These are phyloP conservation scores for Saccharomycopsis crataegensis DNA, from an alignment of 1,139 yeast species.

Conservation along the genomic window DNA sequence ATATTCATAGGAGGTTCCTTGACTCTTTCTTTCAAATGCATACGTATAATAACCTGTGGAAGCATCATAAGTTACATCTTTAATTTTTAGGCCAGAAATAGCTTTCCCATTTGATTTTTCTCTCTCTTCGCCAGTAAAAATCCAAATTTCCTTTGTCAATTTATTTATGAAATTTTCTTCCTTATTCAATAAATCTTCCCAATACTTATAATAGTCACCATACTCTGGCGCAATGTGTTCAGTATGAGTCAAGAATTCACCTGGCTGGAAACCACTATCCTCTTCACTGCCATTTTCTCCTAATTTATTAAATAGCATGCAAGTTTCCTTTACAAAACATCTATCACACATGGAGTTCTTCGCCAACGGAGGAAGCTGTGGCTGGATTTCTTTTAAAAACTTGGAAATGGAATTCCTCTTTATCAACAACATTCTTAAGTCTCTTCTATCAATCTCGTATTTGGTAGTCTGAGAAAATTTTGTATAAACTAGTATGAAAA, in stretches of 20 bases:
- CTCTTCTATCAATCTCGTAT: slow-evolving; percentile 44
- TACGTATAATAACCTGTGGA: slow-evolving; percentile 35
- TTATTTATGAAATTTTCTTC: slow-evolving; percentile 60
- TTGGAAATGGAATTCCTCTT: slow-evolving; percentile 65
- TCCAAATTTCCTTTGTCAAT: slow-evolving; percentile 62
- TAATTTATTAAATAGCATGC: slow-evolving; percentile 63
- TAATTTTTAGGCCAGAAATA: slow-evolving; percentile 35
- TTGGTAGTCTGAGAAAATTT: slow-evolving; percentile 49
- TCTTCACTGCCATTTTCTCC: slow-evolving; percentile 47
- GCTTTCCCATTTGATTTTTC: slow-evolving; percentile 14
- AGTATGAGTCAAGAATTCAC: slow-evolving; percentile 42
- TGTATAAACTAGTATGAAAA: slow-evolving; percentile 70
- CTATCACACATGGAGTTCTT: slow-evolving; percentile 55
- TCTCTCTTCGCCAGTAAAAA: slow-evolving; percentile 50
- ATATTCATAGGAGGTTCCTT: slow-evolving; percentile 1
- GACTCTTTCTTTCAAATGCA: slow-evolving; percentile 35
- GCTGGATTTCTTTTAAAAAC: slow-evolving; percentile 35
- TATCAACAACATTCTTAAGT: slow-evolving; percentile 59
- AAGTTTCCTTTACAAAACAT: slow-evolving; percentile 54
- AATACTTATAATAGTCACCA: slow-evolving; percentile 51
- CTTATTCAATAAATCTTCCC: slow-evolving; percentile 67
- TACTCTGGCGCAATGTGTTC: slow-evolving; percentile 42
- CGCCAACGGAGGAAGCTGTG: slow-evolving; percentile 51
- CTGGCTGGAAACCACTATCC: slow-evolving; percentile 39
- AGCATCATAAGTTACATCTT: slow-evolving; percentile 28